phyloP scores from a whole-genome alignment of 129 eudicot species.

The Ambrosia trifida region DNA sequence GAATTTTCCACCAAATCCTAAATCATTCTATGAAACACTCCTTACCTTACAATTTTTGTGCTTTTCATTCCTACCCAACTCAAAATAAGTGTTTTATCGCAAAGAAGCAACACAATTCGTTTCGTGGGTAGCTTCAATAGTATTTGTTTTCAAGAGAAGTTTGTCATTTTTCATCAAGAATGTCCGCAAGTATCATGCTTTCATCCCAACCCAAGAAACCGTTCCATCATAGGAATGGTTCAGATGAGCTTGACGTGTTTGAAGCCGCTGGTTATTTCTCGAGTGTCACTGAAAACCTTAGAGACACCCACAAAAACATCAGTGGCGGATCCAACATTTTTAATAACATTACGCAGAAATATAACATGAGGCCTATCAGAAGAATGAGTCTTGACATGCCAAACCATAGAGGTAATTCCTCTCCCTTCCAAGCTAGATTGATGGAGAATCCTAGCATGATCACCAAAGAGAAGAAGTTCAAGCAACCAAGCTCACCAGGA shows the following conservation, averaged over 20 bases:
- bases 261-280: constrained; percentile 85
- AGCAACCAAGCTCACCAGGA: constrained; percentile 96
- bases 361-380: constrained; percentile 24
- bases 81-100: neutral
- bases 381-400: constrained; percentile 80
- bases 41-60: constrained; percentile 20
- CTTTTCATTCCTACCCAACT: constrained; percentile 27
- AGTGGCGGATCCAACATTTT: neutral
- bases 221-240: constrained; percentile 47
- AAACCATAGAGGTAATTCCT: constrained; percentile 32
- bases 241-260: constrained; percentile 87
- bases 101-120: constrained; percentile 4
- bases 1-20: constrained; percentile 13
- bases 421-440: constrained; percentile 40
- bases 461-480: constrained; percentile 55
- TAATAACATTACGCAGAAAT: constrained; percentile 15
- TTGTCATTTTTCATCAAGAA: constrained; percentile 22
- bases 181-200: constrained; percentile 31
- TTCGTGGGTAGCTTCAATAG: constrained; percentile 20
- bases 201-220: constrained; percentile 43
- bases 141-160: constrained; percentile 6
- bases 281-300: constrained; percentile 36
- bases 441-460: constrained; percentile 37
- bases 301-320: constrained; percentile 10
- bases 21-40: constrained; percentile 7